Percentiles rank a stretch among this genome's conserved stretches.
Evolutionary conservation across 2,329 filamentous ascomycete genomes (phyloP).

Genomic region (Coniochaeta ligniaria): DNA sequence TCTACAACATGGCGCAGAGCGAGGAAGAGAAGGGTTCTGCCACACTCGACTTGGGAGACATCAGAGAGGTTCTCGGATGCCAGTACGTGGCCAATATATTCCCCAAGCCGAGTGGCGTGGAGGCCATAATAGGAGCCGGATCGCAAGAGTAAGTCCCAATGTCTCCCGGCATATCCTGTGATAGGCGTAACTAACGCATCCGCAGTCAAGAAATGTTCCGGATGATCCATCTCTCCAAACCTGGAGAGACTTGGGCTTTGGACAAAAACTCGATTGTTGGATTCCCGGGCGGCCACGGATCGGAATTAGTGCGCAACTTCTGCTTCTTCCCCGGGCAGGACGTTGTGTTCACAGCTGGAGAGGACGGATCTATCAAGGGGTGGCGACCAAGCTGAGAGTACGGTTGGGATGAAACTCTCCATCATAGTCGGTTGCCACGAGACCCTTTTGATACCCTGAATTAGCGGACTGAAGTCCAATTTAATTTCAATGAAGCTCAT

Average conservation of each 20-base stretch:
- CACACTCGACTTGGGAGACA: conserved; percentile 55
- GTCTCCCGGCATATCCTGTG: conserved; percentile 1
- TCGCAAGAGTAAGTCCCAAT: conserved; percentile 52
- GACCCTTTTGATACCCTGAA: neutral
- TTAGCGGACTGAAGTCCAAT: neutral
- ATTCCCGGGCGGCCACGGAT: conserved; percentile 55
- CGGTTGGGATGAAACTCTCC: neutral
- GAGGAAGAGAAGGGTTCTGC: conserved; percentile 50
- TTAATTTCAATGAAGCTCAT: neutral
- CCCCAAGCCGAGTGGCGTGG: conserved; percentile 48
- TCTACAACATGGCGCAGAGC: conserved; percentile 63
- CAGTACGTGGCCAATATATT: conserved; percentile 68
- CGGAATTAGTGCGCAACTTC: conserved; percentile 57
- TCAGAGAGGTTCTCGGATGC: conserved; percentile 56
- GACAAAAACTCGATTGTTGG: conserved; percentile 48
- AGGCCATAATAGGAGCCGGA: conserved; percentile 58
- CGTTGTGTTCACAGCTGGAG: conserved; percentile 50
- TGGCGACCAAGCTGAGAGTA: conserved; percentile 34
- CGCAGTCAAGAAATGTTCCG: conserved; percentile 49
- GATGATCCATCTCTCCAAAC: conserved; percentile 50
- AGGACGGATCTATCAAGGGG: conserved; percentile 50
- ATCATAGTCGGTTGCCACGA: neutral
- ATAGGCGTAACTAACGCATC: neutral
- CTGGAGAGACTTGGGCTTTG: conserved; percentile 42
- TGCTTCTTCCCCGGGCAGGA: conserved; percentile 56